These are phyloP conservation scores for Carex cristatella DNA, from an alignment of 176 grass and related monocot genomes.

Conservation along the genomic window DNA sequence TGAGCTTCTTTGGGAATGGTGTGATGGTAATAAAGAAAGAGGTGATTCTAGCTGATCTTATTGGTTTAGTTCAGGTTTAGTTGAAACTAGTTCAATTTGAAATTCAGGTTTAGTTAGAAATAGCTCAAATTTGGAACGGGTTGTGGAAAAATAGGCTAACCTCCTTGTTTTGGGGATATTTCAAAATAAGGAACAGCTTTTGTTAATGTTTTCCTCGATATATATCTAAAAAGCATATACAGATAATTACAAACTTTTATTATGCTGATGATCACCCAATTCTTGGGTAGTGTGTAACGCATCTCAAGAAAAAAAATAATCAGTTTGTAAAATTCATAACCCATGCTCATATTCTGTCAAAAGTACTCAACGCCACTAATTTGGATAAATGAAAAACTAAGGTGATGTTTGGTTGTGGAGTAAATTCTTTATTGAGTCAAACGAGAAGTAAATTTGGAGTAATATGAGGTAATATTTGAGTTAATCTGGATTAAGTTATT, in stretches of 20 bases:
- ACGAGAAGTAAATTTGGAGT: too few relatives aligned
- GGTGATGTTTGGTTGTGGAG: too few relatives aligned
- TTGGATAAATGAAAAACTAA: too few relatives aligned
- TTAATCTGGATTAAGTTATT: too few relatives aligned
- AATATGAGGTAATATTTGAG: too few relatives aligned
- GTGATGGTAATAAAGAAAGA: constrained; percentile 15
- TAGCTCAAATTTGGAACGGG: neutral
- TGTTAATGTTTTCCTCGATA: neutral
- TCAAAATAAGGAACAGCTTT: neutral
- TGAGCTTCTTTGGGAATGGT: constrained; percentile 75
- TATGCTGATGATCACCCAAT: neutral
- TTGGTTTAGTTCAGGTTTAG: neutral
- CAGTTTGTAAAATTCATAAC: neutral
- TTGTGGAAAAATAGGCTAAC: neutral
- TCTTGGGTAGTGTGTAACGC: neutral
- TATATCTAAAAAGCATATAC: neutral
- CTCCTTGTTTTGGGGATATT: neutral
- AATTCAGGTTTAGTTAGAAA: neutral
- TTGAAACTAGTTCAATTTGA: neutral
- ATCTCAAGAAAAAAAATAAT: neutral
- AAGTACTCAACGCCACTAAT: too few relatives aligned
- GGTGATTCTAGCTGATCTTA: constrained; percentile 1
- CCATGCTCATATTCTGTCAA: neutral
- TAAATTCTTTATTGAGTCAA: too few relatives aligned
- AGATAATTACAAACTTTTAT: neutral